Base-by-base conservation (phyloP, 257 asterid species). In the Rehmannia glutinosa region DNA sequence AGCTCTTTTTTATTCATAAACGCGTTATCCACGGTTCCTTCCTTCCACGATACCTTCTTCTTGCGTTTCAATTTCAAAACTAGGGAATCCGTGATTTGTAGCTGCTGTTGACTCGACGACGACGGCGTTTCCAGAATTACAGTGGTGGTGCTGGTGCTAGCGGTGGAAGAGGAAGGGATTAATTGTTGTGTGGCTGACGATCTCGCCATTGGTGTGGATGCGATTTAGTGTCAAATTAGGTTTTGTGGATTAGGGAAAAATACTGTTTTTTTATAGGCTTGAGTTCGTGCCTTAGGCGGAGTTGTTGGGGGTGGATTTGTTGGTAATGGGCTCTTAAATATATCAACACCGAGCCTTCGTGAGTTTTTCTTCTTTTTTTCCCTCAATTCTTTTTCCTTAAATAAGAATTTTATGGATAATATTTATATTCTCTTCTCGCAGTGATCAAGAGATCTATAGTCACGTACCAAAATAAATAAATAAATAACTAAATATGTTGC, bases 11-110 rank as follows among this genome's bases (percentile, higher is more conserved):
- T 86, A 69, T 84, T 80, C 77, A 88, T 81, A 36, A 88, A 85
- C 69, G 85, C 96, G 80, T 88, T 88, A 74, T 88, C 88, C 9
- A 86, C 78, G 58, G 81, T 79, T 23, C 81, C 84, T 64, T 79
- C 84, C 32, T 79, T 79, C 84, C 84, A 79, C 2, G 84, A 61
- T 7, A 79, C 84, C 73, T 68, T 75, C 75, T 72, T 79, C 73
- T 79, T 71, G 3, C 78, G 80, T 67, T 62, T 79, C 60, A 78
- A 65, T 70, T 78, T 67, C 80, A 82, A 38, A n/a, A 79, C 81
- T 25, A 82, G 47, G 1, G 86, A 69, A 16, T 80, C 82, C 16
- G 70, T 59, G 49, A 77, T 67, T 32, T 64, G 74, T 33, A 68
- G 74, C 59, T 43, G 79, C 57, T 64, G 80, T 19, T 78, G 77